phyloP scores from a whole-genome alignment of 1,284 basidiomycete species.

The Malassezia furfur region DNA sequence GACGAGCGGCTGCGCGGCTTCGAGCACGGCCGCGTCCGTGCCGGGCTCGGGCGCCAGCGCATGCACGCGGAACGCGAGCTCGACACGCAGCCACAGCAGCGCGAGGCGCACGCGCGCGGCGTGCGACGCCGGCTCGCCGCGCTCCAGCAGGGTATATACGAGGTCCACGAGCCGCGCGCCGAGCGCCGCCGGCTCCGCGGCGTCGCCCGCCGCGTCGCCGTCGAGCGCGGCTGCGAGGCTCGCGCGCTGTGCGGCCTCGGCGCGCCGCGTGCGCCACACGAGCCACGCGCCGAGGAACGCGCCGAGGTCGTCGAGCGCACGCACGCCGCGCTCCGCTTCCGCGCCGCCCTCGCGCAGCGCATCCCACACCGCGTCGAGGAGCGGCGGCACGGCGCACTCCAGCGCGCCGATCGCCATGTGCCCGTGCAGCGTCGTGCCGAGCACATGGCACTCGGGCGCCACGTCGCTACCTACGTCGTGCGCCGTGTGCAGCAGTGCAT shows the following conservation, averaged over 20 bases:
- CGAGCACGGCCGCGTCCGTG: slow-evolving; percentile 1
- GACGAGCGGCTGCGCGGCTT: slow-evolving; percentile 23
- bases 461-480: neutral
- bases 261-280: neutral
- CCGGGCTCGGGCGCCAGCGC: neutral
- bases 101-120: slow-evolving; percentile 8
- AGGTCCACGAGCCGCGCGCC: neutral
- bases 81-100: slow-evolving; percentile 32
- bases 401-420: neutral
- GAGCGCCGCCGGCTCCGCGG: neutral
- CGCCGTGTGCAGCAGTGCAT: slow-evolving; percentile 17
- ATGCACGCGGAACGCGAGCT: slow-evolving; percentile 26
- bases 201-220: neutral
- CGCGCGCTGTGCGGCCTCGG: too few relatives aligned
- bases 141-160: slow-evolving; percentile 2
- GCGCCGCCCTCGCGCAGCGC: neutral
- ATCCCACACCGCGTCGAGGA: neutral
- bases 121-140: neutral
- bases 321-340: neutral
- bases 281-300: slow-evolving; percentile 14
- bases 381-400: neutral
- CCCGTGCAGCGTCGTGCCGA: neutral
- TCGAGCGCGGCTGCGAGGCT: too few relatives aligned
- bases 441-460: neutral
- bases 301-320: neutral